A percentile compares a stretch with the other conserved stretches of the same genome.
phyloP scores from a whole-genome alignment of 176 grass and related monocot genomes.

The Rhynchospora tenuis region DNA sequence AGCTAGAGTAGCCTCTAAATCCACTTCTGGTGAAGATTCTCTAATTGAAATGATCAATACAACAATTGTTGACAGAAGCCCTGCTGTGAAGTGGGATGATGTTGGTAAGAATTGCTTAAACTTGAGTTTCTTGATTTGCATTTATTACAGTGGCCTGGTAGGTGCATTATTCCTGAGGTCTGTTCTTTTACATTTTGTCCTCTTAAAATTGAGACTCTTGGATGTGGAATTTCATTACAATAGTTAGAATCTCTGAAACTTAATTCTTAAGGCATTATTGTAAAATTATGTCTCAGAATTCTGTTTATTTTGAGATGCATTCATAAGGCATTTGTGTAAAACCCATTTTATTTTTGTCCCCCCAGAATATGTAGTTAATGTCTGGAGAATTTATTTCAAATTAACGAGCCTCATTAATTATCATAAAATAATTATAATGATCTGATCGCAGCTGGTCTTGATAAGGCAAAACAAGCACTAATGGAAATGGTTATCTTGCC shows the following conservation, averaged over 20 bases:
- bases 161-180: not conserved
- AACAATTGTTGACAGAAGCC: constrained; percentile 88
- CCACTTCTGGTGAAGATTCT: constrained; percentile 32
- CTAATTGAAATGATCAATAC: constrained; percentile 96
- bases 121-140: not conserved
- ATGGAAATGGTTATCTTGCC: constrained; percentile 99
- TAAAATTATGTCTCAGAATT: not conserved
- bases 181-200: not conserved
- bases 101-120: constrained; percentile 54
- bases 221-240: not conserved
- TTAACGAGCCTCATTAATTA: not conserved
- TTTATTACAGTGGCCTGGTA: not conserved
- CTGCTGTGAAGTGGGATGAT: constrained; percentile 87
- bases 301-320: not conserved
- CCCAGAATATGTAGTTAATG: not conserved
- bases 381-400: not conserved
- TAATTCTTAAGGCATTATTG: not conserved
- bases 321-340: not conserved
- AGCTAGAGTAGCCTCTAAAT: not conserved
- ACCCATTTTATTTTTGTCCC: not conserved
- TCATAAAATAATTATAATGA: not conserved
- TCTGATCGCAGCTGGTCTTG: constrained; percentile 70
- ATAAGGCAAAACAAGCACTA: constrained; percentile 93
- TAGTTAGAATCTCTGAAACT: not conserved
- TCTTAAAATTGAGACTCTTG: not conserved